Base-by-base conservation (phyloP, 768 basidiomycete species). In the Kwoniella dejecticola region DNA sequence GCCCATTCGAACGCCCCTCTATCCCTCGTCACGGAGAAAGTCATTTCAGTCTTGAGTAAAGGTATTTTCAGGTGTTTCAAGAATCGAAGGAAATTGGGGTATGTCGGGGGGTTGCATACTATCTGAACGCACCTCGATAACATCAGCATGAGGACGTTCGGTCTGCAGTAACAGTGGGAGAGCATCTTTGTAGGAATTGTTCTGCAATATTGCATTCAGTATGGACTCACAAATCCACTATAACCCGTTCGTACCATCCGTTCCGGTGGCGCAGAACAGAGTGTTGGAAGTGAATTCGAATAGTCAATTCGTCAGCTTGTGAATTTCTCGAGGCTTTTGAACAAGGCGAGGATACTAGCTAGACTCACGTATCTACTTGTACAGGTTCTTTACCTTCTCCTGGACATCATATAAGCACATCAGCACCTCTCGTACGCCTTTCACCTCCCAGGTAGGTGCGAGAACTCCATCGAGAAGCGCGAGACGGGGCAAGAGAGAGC, bases 71-170 rank as follows among this genome's bases (percentile, higher is more conserved):
- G 80, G 27, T 81, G 74, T 15, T 80, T 77, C 31, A 90, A 81
- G 73, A 90, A 91, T 41, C 84, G 83, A 49, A 88, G 82, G 72
- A 90, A 89, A 75, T 90, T 89, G 21, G 88, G 89, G 70, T 89
- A 90, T 0, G 88, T 89, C 36, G 80, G 81, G 0, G 88, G 86
- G 72, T 90, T 89, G 77, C 88, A 85, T 6, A 89, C 88, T 66
- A 89, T 88, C 87, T 89, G 68, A 29, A 17, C 36, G n/a, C n/a
- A n/a, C n/a, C n/a, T n/a, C n/a, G n/a, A n/a, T n/a, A n/a, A n/a
- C n/a, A n/a, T n/a, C n/a, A n/a, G n/a, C n/a, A n/a, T n/a, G n/a
- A n/a, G n/a, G n/a, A n/a, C n/a, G n/a, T n/a, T n/a, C n/a, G n/a
- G n/a, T n/a, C n/a, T n/a, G n/a, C n/a, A n/a, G n/a, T n/a, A n/a